Percentiles rank a stretch among this genome's conserved stretches.
Evolutionary conservation across 1,284 basidiomycete genomes (phyloP).

Genomic region (Coniferiporia sulphurascens): DNA sequence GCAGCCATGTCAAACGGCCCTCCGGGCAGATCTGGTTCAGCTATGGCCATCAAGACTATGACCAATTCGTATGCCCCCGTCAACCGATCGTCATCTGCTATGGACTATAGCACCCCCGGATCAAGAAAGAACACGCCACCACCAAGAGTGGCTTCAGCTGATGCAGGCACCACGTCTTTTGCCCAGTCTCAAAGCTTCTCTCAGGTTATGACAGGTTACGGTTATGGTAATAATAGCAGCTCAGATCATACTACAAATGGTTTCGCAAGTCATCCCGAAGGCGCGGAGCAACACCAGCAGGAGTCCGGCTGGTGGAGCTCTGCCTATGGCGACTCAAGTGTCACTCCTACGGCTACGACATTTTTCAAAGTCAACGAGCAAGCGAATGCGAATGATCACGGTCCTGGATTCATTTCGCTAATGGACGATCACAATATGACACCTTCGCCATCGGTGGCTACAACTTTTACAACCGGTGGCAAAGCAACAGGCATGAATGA

Average conservation of each 20-base stretch:
- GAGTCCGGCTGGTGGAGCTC: constrained; percentile 62
- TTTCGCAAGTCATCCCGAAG: not conserved
- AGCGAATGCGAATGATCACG: constrained; percentile 34
- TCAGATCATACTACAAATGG: not conserved
- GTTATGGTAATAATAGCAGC: not conserved
- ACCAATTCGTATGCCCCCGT: constrained; percentile 45
- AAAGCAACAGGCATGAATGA: constrained; percentile 35
- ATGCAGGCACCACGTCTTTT: constrained; percentile 44
- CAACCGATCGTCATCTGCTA: constrained; percentile 71
- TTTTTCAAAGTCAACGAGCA: constrained; percentile 49
- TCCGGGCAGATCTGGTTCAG: constrained; percentile 56
- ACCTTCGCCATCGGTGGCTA: constrained; percentile 24
- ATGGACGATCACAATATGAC: constrained; percentile 60
- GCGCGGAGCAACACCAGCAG: constrained; percentile 27
- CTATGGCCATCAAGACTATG: constrained; percentile 47
- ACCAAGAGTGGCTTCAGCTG: constrained; percentile 50
- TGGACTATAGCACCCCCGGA: constrained; percentile 56
- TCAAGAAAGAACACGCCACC: constrained; percentile 44
- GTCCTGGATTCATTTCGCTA: constrained; percentile 76
- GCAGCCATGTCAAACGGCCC: constrained; percentile 37
- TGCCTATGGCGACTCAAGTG: constrained; percentile 38
- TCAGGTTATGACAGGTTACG: constrained; percentile 31
- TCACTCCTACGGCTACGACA: constrained; percentile 63
- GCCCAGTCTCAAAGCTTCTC: constrained; percentile 39
- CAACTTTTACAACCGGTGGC: constrained; percentile 20